A percentile compares a stretch with the other conserved stretches of the same genome.
phyloP scores from a whole-genome alignment of 139 green algal species.

The Chlorella vulgaris region DNA sequence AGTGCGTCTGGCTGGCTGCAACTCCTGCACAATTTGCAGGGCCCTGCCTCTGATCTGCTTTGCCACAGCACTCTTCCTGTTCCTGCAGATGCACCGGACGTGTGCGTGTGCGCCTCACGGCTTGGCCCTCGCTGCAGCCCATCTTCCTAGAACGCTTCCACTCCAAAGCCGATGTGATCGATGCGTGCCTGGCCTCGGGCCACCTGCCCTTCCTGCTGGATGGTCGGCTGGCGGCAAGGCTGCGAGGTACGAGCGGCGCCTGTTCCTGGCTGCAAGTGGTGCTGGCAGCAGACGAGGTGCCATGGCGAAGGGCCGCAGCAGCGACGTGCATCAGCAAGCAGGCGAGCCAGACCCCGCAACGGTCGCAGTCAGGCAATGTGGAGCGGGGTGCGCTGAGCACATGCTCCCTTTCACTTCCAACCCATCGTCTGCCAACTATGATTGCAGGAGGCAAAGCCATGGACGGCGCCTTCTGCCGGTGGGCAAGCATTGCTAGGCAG shows the following conservation, averaged over 20 bases:
- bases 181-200: constrained; percentile 20
- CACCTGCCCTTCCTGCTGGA: constrained; percentile 27
- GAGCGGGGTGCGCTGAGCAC: too few species aligned
- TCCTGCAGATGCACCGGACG: constrained; percentile 15
- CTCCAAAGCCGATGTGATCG: constrained; percentile 15
- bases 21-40: too few species aligned
- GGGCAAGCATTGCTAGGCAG: background rate
- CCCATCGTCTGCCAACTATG: background rate
- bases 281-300: too few species aligned
- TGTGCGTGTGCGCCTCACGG: constrained; percentile 13
- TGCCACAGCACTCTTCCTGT: too few species aligned
- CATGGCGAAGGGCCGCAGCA: too few species aligned
- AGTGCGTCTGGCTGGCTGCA: too few species aligned
- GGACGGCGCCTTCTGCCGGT: constrained; percentile 21
- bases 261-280: too few species aligned
- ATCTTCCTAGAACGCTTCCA: constrained; percentile 16
- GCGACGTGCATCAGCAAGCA: too few species aligned
- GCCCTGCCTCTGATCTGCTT: too few species aligned
- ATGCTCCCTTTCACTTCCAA: too few species aligned
- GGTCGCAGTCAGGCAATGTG: too few species aligned
- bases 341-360: too few species aligned
- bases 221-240: background rate
- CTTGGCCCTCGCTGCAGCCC: constrained; percentile 16
- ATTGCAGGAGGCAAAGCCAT: background rate
- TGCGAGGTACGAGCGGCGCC: background rate